Percentiles rank a stretch among this genome's conserved stretches.
Evolutionary conservation across 2,329 filamentous ascomycete species (phyloP).

Genomic region (Dactylellina drechsleri): DNA sequence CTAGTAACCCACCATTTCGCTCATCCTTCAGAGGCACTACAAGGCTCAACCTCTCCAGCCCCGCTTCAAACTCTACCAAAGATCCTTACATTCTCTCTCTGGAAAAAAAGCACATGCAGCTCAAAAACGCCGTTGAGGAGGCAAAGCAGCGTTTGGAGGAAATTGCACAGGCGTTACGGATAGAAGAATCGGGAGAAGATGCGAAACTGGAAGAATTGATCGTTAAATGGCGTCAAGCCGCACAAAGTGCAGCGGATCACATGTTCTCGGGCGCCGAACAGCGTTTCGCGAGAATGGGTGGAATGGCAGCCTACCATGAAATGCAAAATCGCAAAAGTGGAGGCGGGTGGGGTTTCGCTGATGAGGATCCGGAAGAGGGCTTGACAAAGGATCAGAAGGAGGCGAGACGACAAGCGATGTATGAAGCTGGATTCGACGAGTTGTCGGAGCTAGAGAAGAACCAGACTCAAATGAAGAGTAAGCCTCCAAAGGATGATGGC

Average conservation of each 20-base stretch:
- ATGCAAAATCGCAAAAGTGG: slow-evolving; percentile 34
- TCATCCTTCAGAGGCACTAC: slow-evolving; percentile 31
- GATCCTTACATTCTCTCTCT: slow-evolving; percentile 48
- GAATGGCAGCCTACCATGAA: slow-evolving; percentile 41
- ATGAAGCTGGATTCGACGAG: slow-evolving; percentile 49
- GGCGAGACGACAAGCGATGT: slow-evolving; percentile 39
- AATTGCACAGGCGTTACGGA: slow-evolving; percentile 56
- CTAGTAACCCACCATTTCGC: slow-evolving; percentile 44
- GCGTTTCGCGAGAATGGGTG: slow-evolving; percentile 57
- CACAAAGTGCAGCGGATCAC: slow-evolving; percentile 56
- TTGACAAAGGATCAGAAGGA: slow-evolving; percentile 42
- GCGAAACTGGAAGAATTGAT: slow-evolving; percentile 56
- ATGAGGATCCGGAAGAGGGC: slow-evolving; percentile 43
- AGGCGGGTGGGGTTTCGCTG: slow-evolving; percentile 40
- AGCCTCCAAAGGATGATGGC: slow-evolving; percentile 20
- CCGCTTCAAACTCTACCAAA: slow-evolving; percentile 21
- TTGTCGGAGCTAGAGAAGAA: slow-evolving; percentile 41
- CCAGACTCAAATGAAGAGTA: slow-evolving; percentile 27
- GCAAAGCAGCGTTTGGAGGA: slow-evolving; percentile 55
- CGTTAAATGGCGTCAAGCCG: slow-evolving; percentile 56
- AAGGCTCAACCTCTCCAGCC: slow-evolving; percentile 32
- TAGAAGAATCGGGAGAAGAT: slow-evolving; percentile 56
- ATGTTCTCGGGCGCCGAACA: slow-evolving; percentile 56
- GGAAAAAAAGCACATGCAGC: slow-evolving; percentile 32
- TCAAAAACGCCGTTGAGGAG: slow-evolving; percentile 26